phyloP scores from a whole-genome alignment of 140 eudicot genomes.

The Bidens hawaiensis region DNA sequence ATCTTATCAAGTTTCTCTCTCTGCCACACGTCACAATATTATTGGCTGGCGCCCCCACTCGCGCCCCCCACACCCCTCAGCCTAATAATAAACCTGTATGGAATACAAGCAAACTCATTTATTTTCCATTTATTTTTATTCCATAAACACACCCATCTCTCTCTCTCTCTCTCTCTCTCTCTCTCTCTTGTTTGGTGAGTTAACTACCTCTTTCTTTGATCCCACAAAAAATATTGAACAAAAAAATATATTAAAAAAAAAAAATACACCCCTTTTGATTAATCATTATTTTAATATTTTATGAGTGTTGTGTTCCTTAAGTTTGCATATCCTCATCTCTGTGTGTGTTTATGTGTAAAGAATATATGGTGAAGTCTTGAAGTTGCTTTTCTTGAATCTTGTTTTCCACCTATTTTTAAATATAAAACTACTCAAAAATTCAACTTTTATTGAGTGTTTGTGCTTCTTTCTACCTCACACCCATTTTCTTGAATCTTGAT shows the following conservation, averaged over 20 bases:
- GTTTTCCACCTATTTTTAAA: constrained; percentile 30
- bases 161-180: too few species aligned
- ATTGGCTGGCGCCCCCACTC: too few species aligned
- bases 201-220: constrained; percentile 32
- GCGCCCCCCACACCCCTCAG: too few species aligned
- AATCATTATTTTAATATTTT: too few species aligned
- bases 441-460: constrained; percentile 36
- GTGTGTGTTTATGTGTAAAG: constrained; percentile 18
- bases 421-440: constrained; percentile 20
- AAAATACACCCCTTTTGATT: constrained; percentile 25
- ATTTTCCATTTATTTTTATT: constrained; percentile 16
- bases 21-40: too few species aligned
- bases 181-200: constrained; percentile 28
- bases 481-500: constrained; percentile 31
- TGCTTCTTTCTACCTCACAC: constrained; percentile 26
- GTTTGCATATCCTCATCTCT: constrained; percentile 26
- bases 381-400: constrained; percentile 27
- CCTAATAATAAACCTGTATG: too few species aligned
- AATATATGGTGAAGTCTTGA: constrained; percentile 7
- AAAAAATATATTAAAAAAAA: constrained; percentile 9
- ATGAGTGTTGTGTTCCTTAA: constrained; percentile 25
- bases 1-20: too few species aligned
- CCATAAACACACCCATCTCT: constrained; percentile 7
- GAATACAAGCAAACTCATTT: constrained; percentile 42
- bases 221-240: constrained; percentile 5